Conservation (phyloP, 1,139 yeast species). For the Candida glucosophila region DNA sequence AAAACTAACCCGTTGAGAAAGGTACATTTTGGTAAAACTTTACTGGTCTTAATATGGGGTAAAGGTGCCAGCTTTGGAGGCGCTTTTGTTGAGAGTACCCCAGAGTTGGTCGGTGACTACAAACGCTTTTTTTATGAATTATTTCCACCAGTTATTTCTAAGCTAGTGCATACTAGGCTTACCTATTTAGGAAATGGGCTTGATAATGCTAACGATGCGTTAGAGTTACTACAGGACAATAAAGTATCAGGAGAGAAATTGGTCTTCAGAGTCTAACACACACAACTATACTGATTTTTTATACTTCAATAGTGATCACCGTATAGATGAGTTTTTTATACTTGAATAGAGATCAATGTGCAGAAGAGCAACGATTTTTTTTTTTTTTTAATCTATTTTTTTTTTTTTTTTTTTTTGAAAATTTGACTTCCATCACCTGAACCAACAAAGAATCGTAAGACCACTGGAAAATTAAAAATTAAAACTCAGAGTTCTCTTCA, state of each 20-base stretch:
- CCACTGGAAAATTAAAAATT: no score
- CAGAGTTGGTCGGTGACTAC: conserved; percentile 11
- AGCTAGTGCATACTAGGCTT: conserved; percentile 14
- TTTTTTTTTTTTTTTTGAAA: background rate
- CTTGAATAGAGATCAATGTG: no score
- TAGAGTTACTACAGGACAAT: conserved; percentile 15
- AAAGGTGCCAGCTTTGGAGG: conserved; percentile 13
- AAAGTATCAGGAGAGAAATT: conserved; percentile 20
- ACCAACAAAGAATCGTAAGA: conserved; percentile 1
- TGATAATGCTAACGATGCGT: conserved; percentile 18
- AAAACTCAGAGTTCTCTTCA: conserved; percentile 1
- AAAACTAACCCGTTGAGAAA: conserved; percentile 10
- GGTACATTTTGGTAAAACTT: conserved; percentile 18
- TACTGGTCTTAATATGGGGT: conserved; percentile 30
- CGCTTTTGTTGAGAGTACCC: conserved; percentile 9
- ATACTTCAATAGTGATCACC: no score
- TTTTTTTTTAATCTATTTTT: background rate
- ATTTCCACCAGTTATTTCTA: conserved; percentile 11
- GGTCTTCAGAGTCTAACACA: conserved; percentile 13
- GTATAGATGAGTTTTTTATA: no score
- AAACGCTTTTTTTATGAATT: conserved; percentile 14
- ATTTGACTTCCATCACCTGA: conserved; percentile 1
- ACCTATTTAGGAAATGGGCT: conserved; percentile 20
- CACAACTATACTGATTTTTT: no score
- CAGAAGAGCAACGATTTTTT: no score